phyloP scores from a whole-genome alignment of 306 rosid species.

The Rosa lucieae region DNA sequence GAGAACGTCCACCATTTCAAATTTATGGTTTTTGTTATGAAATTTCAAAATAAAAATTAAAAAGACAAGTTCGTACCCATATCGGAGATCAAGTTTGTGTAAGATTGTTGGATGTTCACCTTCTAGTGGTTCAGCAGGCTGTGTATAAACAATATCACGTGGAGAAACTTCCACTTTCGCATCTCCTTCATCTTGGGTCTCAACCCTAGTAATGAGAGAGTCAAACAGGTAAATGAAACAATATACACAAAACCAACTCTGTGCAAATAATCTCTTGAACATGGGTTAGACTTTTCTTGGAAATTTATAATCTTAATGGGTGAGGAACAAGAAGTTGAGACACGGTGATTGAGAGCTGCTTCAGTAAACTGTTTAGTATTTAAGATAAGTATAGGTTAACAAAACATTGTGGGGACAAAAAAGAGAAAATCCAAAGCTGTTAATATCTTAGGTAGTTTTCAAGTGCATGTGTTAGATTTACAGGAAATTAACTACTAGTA shows the following conservation, averaged over 20 bases:
- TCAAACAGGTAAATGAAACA: constrained; percentile 15
- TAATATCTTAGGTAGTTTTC: not conserved
- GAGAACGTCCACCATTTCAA: not conserved
- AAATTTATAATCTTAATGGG: not conserved
- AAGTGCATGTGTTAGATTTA: no score
- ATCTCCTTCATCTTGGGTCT: constrained; percentile 97
- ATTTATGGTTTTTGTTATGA: not conserved
- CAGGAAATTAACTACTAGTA: not conserved
- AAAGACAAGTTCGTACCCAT: constrained; percentile 60
- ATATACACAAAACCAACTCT: constrained; percentile 3
- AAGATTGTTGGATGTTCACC: constrained; percentile 61
- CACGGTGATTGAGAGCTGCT: not conserved
- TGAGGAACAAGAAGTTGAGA: not conserved
- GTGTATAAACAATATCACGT: constrained; percentile 85
- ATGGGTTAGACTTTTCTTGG: not conserved
- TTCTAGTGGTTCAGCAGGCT: constrained; percentile 78
- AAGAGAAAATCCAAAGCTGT: not conserved
- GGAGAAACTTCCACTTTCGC: constrained; percentile 93
- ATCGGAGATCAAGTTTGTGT: constrained; percentile 95
- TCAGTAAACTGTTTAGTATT: not conserved
- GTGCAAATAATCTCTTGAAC: not conserved
- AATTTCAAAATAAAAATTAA: not conserved
- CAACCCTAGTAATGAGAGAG: constrained; percentile 67
- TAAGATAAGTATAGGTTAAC: no score
- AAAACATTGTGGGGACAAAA: not conserved